phyloP scores from a whole-genome alignment of 371 early-diverging fungal species.

The Mucor ambiguus region DNA sequence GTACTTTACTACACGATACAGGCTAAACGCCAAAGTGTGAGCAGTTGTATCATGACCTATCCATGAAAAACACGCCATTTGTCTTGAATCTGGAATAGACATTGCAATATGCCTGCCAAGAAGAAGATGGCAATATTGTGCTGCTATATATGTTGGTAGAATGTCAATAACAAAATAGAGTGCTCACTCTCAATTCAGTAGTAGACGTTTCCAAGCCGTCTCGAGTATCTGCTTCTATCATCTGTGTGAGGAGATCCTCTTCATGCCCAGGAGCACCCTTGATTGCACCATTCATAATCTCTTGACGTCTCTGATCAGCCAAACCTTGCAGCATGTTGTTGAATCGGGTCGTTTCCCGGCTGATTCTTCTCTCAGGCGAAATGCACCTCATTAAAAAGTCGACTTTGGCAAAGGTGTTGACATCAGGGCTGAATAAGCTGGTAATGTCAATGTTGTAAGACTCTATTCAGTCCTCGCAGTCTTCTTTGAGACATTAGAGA shows the following conservation, averaged over 20 bases:
- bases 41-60: slow-evolving; percentile 24
- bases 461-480: slow-evolving; percentile 31
- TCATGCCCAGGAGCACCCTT: slow-evolving; percentile 36
- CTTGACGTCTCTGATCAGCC: slow-evolving; percentile 10
- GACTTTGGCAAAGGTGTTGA: slow-evolving; percentile 8
- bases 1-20: slow-evolving; percentile 27
- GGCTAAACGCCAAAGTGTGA: slow-evolving; percentile 28
- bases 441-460: slow-evolving; percentile 24
- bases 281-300: slow-evolving; percentile 4
- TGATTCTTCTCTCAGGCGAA: slow-evolving; percentile 7
- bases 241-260: not conserved
- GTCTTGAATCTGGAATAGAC: not conserved
- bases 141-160: not conserved
- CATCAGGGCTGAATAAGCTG: slow-evolving; percentile 19
- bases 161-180: not conserved
- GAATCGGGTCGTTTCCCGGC: slow-evolving; percentile 3
- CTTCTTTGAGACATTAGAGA: slow-evolving; percentile 29
- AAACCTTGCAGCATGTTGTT: slow-evolving; percentile 16
- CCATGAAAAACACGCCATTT: not conserved
- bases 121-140: slow-evolving; percentile 22
- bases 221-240: slow-evolving; percentile 21
- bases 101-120: slow-evolving; percentile 15
- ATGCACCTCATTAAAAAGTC: slow-evolving; percentile 15
- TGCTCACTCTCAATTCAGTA: slow-evolving; percentile 22
- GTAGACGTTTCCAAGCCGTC: slow-evolving; percentile 21